Evolutionary conservation across 805 yeast genomes (phyloP).

Genomic region (Blastobotrys peoriensis): DNA sequence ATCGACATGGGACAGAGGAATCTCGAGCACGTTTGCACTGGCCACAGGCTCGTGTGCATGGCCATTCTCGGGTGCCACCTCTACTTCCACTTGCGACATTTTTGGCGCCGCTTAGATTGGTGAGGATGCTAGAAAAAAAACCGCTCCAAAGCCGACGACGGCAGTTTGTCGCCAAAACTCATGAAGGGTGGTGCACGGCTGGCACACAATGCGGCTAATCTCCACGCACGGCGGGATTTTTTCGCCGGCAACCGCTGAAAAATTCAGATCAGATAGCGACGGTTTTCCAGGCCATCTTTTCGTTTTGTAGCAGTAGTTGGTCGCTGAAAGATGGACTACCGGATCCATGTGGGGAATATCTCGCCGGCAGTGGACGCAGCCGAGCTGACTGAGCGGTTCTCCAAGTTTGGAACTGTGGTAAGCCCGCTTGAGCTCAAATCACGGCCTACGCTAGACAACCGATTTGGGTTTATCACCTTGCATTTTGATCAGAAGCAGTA

Average conservation of each 20-base stretch:
- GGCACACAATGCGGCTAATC: too few species aligned
- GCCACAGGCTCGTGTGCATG: background rate
- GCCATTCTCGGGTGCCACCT: background rate
- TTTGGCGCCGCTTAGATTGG: too few species aligned
- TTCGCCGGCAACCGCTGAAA: too few species aligned
- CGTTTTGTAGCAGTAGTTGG: too few species aligned
- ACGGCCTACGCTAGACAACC: conserved; percentile 48
- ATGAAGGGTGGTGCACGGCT: too few species aligned
- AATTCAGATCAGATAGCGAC: too few species aligned
- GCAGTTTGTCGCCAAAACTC: too few species aligned
- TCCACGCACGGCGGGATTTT: too few species aligned
- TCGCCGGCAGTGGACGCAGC: conserved; percentile 45
- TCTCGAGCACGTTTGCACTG: conserved; percentile 41
- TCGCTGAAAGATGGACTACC: too few species aligned
- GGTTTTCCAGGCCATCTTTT: too few species aligned
- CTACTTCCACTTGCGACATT: background rate
- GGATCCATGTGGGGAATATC: conserved; percentile 69
- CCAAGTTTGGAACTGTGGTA: conserved; percentile 53
- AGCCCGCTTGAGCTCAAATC: conserved; percentile 44
- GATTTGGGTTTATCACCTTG: conserved; percentile 65
- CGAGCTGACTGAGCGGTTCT: conserved; percentile 51
- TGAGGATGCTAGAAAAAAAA: too few species aligned
- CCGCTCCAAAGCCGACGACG: too few species aligned
- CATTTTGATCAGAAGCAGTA: conserved; percentile 42
- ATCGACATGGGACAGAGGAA: conserved; percentile 58